phyloP scores from a whole-genome alignment of 129 eudicot genomes.

The Glebionis coronaria region DNA sequence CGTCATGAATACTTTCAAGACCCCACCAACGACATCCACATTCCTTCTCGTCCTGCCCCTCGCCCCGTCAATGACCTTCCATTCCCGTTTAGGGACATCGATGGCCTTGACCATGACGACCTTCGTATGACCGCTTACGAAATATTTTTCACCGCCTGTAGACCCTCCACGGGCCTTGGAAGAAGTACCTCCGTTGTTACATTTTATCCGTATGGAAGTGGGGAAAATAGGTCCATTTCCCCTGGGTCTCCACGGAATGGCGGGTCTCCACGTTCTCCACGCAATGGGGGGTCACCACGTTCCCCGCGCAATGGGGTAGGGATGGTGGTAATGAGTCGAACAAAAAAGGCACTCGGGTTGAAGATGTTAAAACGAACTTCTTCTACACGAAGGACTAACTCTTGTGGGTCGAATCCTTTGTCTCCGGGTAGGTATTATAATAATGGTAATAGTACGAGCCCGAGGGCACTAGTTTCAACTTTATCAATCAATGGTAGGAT shows the following conservation, averaged over 20 bases:
- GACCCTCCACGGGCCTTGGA: constrained; percentile 87
- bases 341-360: constrained; percentile 80
- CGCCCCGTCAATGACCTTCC: neutral
- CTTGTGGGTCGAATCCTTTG: constrained; percentile 29
- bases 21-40: constrained; percentile 13
- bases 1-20: constrained; percentile 27
- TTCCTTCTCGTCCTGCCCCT: constrained; percentile 6
- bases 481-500: constrained; percentile 17
- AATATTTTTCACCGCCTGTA: constrained; percentile 80
- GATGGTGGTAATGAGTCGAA: constrained; percentile 72
- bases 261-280: neutral
- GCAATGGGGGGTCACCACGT: neutral
- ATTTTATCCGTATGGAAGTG: constrained; percentile 32
- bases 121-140: constrained; percentile 76
- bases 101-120: constrained; percentile 58
- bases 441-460: constrained; percentile 1
- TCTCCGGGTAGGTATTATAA: constrained; percentile 34
- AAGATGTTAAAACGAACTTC: constrained; percentile 52
- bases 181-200: constrained; percentile 52
- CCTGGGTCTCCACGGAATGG: constrained; percentile 18
- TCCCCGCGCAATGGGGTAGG: constrained; percentile 50
- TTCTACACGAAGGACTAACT: constrained; percentile 53
- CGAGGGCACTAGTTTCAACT: neutral
- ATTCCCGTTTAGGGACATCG: constrained; percentile 54
- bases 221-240: neutral